phyloP scores from a whole-genome alignment of 352 stramenopile species.

The Phytophthora sojae region DNA sequence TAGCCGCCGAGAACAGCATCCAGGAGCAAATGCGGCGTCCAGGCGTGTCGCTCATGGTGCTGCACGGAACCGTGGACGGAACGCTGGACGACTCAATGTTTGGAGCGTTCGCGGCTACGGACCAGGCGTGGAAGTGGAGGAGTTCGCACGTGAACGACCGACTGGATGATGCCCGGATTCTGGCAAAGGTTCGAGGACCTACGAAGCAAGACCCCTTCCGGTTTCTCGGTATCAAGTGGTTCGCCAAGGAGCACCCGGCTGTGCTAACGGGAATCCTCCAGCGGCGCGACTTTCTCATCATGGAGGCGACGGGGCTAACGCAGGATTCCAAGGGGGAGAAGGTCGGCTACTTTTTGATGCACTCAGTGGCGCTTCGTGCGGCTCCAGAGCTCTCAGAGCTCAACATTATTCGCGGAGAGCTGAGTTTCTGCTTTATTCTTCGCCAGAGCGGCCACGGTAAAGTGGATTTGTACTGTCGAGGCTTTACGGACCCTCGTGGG shows the following conservation, averaged over 20 bases:
- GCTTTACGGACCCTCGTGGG: conserved; percentile 56
- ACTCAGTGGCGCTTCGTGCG: conserved; percentile 50
- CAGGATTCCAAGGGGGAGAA: conserved; percentile 44
- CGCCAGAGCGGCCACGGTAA: conserved; percentile 28
- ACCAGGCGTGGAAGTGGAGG: conserved; percentile 49
- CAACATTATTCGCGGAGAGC: conserved; percentile 43
- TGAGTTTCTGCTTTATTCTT: conserved; percentile 60
- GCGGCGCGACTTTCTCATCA: conserved; percentile 54
- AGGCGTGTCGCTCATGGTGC: conserved; percentile 48
- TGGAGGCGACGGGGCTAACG: conserved; percentile 52
- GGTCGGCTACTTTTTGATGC: conserved; percentile 57
- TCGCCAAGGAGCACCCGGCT: conserved; percentile 51
- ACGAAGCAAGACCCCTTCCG: conserved; percentile 48
- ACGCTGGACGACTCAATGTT: conserved; percentile 58
- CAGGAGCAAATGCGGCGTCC: conserved; percentile 30
- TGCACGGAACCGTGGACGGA: conserved; percentile 49
- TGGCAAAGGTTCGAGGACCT: conserved; percentile 44
- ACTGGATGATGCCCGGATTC: conserved; percentile 50
- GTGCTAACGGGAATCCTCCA: conserved; percentile 52
- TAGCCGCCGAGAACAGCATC: conserved; percentile 18
- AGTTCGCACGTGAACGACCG: conserved; percentile 54
- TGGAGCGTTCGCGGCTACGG: conserved; percentile 49
- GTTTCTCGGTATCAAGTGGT: conserved; percentile 67
- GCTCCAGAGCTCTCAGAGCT: conserved; percentile 46
- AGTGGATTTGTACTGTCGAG: conserved; percentile 55